Base-by-base conservation (phyloP, 1,284 basidiomycete species). In the Trichosporon coremiiforme region DNA sequence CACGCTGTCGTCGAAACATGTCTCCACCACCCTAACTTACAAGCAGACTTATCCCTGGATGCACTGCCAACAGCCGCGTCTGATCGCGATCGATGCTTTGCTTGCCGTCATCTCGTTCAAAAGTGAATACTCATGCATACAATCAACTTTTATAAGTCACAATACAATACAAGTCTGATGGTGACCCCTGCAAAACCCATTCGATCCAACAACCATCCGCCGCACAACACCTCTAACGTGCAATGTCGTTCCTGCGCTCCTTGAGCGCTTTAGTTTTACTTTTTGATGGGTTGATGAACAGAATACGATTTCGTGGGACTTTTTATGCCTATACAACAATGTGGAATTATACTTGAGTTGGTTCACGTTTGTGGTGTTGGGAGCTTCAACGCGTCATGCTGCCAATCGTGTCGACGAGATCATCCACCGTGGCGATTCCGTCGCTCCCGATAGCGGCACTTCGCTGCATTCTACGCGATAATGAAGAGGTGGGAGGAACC, bases 381-480 rank as follows among this genome's bases (percentile, higher is more conserved):
- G n/a, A 36, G 2, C 22, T 9, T 25, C 63, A 55, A 35, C 60
- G 35, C 22, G 33, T 64, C 62, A 15, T 64, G 62, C 63, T 64
- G 25, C 63, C 53, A 17, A 68, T 41, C n/a, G 45, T 29, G 6
- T 38, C 60, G 20, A 69, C 36, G 10, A 71, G 55, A 13, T 71
- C 64, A 17, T 67, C 64, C 13, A 67, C 13, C 29, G 65, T 67
- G 20, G 69, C 70, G n/a, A 71, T 50, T 7, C 57, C 47, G 13
- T 55, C 66, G 2, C 68, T 64, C 1, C 53, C 47, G 5, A 71
- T 57, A 7, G 68, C 31, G 10, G 66, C 64, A 5, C 66, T 66
- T 4, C 65, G 65, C 66, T 70, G 68, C n/a, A 67, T 63, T 17
- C 68, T 60, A n/a, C 71, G 68, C 8, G 68, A 53, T 20, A 64